Percentiles rank a stretch among this genome's conserved stretches.
Evolutionary conservation across 1,139 yeast species (phyloP).

Genomic region (Zygosaccharomyces sapae): DNA sequence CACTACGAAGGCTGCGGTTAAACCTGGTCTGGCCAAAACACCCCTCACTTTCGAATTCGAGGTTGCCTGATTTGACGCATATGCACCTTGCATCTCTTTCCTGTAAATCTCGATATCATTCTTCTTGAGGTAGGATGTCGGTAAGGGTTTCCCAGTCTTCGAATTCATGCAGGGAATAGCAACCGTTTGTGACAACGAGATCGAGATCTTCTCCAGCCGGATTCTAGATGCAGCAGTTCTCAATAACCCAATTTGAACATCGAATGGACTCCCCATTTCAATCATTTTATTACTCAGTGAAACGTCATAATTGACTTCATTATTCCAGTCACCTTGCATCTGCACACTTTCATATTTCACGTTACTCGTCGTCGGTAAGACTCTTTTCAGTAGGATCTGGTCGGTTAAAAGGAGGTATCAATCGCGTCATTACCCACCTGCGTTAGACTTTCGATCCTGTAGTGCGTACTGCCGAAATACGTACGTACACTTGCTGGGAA

Average conservation of each 20-base stretch:
- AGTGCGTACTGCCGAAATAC: conserved; percentile 22
- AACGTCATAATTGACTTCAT: conserved; percentile 16
- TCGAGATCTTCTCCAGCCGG: conserved; percentile 7
- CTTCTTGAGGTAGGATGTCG: conserved; percentile 13
- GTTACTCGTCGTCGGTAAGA: conserved; percentile 17
- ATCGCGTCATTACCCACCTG: conserved; percentile 10
- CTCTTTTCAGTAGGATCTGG: conserved; percentile 19
- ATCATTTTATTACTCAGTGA: conserved; percentile 18
- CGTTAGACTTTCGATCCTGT: conserved; percentile 24
- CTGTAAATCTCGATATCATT: conserved; percentile 12
- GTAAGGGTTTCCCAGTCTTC: conserved; percentile 7
- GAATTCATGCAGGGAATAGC: conserved; percentile 20
- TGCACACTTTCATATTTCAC: conserved; percentile 13
- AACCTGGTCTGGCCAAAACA: not conserved
- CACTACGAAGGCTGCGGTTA: not conserved
- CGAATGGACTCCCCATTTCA: conserved; percentile 21
- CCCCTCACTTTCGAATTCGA: not conserved
- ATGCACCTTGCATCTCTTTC: not conserved
- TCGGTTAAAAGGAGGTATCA: conserved; percentile 26
- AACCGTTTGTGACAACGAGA: conserved; percentile 15
- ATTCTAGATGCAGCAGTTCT: conserved; percentile 5
- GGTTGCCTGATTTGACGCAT: too few relatives aligned
- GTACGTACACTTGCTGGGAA: conserved; percentile 23
- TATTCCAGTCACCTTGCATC: conserved; percentile 16
- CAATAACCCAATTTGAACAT: conserved; percentile 16